Evolutionary conservation across 805 yeast species (phyloP).

Genomic region (Metschnikowia bowlesiae): DNA sequence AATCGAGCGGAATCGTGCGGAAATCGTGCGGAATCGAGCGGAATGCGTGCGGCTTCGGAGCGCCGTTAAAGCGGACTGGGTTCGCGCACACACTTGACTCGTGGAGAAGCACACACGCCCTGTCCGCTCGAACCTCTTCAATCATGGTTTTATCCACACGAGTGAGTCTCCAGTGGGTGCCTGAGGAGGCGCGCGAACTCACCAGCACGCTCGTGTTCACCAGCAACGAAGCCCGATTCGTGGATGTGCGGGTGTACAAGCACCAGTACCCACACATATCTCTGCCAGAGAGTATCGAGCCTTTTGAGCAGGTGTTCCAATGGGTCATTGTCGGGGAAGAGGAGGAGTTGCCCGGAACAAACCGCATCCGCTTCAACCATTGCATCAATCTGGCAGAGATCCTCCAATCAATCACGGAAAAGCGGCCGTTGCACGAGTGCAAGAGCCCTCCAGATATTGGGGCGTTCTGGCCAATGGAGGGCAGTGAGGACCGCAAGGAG

Average conservation of each 20-base stretch:
- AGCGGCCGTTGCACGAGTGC: conserved; percentile 28
- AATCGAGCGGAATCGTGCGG: neutral
- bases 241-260: conserved; percentile 39
- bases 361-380: conserved; percentile 37
- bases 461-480: conserved; percentile 34
- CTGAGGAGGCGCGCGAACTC: conserved; percentile 36
- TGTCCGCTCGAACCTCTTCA: neutral
- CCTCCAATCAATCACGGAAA: conserved; percentile 22
- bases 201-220: conserved; percentile 48
- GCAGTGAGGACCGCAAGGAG: conserved; percentile 43
- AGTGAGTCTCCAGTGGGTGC: conserved; percentile 51
- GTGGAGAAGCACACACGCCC: neutral
- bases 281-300: conserved; percentile 3
- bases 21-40: neutral
- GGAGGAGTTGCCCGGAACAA: conserved; percentile 31
- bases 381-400: conserved; percentile 41
- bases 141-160: conserved; percentile 41
- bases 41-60: neutral
- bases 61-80: neutral
- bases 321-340: conserved; percentile 57
- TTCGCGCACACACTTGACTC: neutral
- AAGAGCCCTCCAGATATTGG: conserved; percentile 42
- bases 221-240: conserved; percentile 42
- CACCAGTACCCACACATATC: conserved; percentile 12
- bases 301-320: conserved; percentile 38